Percentiles rank a stretch among this genome's conserved stretches.
These are phyloP conservation scores for Cryphonectria nitschkei DNA, from an alignment of 2,329 filamentous ascomycete species.

Conservation along the genomic window DNA sequence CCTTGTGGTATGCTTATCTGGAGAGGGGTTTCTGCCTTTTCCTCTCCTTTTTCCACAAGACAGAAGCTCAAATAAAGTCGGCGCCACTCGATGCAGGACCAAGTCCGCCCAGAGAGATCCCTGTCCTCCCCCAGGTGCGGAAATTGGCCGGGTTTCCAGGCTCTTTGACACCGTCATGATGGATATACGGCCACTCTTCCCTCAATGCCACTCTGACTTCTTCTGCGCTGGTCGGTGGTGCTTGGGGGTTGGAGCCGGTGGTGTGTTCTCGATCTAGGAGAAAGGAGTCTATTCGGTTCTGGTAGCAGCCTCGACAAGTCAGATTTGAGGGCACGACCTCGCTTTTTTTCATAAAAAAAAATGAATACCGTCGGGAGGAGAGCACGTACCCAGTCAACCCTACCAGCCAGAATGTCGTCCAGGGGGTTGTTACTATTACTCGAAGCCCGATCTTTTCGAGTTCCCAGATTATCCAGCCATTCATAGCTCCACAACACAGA, in stretches of 20 bases:
- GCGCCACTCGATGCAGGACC: conserved; percentile 1
- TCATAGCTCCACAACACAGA: conserved; percentile 29
- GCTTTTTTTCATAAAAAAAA: not conserved
- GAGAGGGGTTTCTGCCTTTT: too few species aligned
- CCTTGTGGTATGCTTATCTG: too few species aligned
- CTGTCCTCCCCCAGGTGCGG: conserved; percentile 11
- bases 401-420: conserved; percentile 4
- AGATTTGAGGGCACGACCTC: not conserved
- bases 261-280: conserved; percentile 27
- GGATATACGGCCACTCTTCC: conserved; percentile 22
- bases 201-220: not conserved
- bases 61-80: not conserved
- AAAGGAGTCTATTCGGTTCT: conserved; percentile 26
- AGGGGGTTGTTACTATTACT: conserved; percentile 5
- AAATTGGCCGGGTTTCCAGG: not conserved
- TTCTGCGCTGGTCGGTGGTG: not conserved
- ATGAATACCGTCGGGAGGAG: not conserved
- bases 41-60: not conserved
- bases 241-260: not conserved
- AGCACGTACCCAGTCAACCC: conserved; percentile 27
- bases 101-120: not conserved
- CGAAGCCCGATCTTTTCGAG: conserved; percentile 14
- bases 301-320: not conserved
- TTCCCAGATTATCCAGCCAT: conserved; percentile 16
- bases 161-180: not conserved